phyloP scores from a whole-genome alignment of 768 basidiomycete genomes.

The Lyophyllum decastes region DNA sequence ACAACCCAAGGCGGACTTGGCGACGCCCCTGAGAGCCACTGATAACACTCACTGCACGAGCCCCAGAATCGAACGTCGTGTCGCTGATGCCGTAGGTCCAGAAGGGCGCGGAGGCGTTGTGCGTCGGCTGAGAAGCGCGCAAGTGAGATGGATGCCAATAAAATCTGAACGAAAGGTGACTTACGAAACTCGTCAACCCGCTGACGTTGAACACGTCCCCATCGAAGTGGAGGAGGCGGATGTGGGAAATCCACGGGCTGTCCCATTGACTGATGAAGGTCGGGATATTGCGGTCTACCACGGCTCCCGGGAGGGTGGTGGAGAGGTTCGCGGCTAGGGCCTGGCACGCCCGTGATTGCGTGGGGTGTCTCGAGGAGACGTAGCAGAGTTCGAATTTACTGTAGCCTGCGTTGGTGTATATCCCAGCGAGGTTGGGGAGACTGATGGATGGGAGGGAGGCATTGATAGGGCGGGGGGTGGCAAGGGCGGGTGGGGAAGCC shows the following conservation, averaged over 20 bases:
- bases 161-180: not conserved
- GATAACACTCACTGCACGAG: conserved; percentile 17
- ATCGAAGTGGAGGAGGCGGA: conserved; percentile 19
- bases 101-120: conserved; percentile 13
- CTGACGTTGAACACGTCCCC: conserved; percentile 20
- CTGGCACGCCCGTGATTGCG: conserved; percentile 1
- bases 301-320: conserved; percentile 19
- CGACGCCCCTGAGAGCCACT: too few species aligned
- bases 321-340: conserved; percentile 4
- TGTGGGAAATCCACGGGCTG: conserved; percentile 18
- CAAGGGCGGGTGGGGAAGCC: not conserved
- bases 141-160: not conserved
- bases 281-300: conserved; percentile 15
- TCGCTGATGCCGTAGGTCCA: conserved; percentile 20
- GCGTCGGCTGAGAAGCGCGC: conserved; percentile 1
- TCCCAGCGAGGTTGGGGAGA: not conserved
- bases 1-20: conserved; percentile 20
- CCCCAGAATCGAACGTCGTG: conserved; percentile 4
- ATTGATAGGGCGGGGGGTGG: not conserved
- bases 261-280: conserved; percentile 17
- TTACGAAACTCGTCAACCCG: conserved; percentile 14
- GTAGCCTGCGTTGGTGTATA: not conserved
- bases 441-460: not conserved
- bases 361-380: not conserved
- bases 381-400: not conserved